Base-by-base conservation (phyloP, 345 rosid genomes). In the Aethionema arabicum region DNA sequence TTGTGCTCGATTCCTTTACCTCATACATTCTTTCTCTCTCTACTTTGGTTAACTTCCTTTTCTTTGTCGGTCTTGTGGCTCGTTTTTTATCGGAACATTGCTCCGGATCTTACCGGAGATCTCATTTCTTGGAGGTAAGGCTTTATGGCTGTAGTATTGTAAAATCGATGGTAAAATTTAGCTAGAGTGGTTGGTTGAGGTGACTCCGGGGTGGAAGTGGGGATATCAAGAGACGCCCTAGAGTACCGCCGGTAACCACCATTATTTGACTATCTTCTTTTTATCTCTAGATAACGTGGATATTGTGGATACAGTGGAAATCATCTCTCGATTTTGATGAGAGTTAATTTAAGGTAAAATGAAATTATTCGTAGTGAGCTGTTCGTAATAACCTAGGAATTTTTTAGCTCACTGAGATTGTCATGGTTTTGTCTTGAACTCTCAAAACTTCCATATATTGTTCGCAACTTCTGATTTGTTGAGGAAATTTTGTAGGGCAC, bases 311-410 rank as follows among this genome's bases (percentile, higher is more conserved):
- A 39, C 47, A 36, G 37, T 51, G 61, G 43, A 16, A 39, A 46
- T 30, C 12, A 46, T 4, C 31, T 30, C 12, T 54, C 30, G 45
- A 32, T 47, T 55, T 69, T 62, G 50, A 47, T 69, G 63, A 54
- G 52, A 12, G 2, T 61, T 6, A 10, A 4, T 47, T 36, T 33
- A 62, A 55, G 74, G 74, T 69, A 46, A 8, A 53, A 35, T 6
- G 8, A 30, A 44, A 15, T 44, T 13, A 61, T 30, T 37, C 29
- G 5, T 61, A 30, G 50, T 58, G 6, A 36, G 15, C n/a, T n/a
- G n/a, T n/a, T n/a, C n/a, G n/a, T n/a, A n/a, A n/a, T n/a, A n/a
- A n/a, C n/a, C n/a, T n/a, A n/a, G n/a, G n/a, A n/a, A n/a, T n/a
- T n/a, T n/a, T n/a, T n/a, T n/a, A n/a, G n/a, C n/a, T n/a, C n/a